A percentile compares a stretch with the other conserved stretches of the same genome.
Evolutionary conservation across 1,139 yeast species (phyloP).

Genomic region (Scheffersomyces lignicola): DNA sequence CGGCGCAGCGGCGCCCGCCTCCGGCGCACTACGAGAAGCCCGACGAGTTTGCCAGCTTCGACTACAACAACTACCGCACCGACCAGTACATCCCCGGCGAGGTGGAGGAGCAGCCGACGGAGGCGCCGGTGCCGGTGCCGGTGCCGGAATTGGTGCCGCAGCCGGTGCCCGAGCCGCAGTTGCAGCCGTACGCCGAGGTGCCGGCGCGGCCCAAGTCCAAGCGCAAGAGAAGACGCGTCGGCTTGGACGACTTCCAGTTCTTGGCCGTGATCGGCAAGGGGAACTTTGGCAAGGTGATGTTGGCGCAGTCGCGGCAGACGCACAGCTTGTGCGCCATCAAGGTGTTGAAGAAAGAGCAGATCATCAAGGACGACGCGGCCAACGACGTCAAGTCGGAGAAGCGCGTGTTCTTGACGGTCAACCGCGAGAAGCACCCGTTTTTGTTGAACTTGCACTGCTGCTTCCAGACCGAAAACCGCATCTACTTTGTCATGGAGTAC

Average conservation of each 20-base stretch:
- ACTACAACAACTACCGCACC: constrained; percentile 26
- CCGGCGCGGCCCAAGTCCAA: constrained; percentile 30
- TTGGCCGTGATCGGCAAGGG: constrained; percentile 96
- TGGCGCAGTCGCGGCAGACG: constrained; percentile 86
- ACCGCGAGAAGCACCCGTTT: constrained; percentile 89
- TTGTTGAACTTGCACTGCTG: constrained; percentile 89
- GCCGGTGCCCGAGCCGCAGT: too few relatives aligned
- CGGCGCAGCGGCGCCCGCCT: constrained; percentile 23
- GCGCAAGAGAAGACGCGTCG: constrained; percentile 66
- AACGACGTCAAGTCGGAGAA: constrained; percentile 93
- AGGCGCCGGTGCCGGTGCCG: too few relatives aligned
- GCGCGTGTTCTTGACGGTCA: constrained; percentile 87
- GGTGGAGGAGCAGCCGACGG: constrained; percentile 6
- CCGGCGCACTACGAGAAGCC: constrained; percentile 17
- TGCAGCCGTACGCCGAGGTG: too few relatives aligned
- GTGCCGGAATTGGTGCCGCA: too few relatives aligned
- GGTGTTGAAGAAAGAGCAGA: constrained; percentile 91
- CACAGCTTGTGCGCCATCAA: constrained; percentile 87
- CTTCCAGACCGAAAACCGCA: constrained; percentile 96
- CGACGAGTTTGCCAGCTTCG: constrained; percentile 28
- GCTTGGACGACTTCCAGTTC: constrained; percentile 91
- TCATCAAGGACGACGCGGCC: constrained; percentile 93
- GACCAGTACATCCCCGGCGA: constrained; percentile 17
- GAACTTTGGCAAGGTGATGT: constrained; percentile 96
- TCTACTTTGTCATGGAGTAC: constrained; percentile 97